Base-by-base conservation (phyloP, 1,284 basidiomycete genomes). In the Trichosporon ovoides region DNA sequence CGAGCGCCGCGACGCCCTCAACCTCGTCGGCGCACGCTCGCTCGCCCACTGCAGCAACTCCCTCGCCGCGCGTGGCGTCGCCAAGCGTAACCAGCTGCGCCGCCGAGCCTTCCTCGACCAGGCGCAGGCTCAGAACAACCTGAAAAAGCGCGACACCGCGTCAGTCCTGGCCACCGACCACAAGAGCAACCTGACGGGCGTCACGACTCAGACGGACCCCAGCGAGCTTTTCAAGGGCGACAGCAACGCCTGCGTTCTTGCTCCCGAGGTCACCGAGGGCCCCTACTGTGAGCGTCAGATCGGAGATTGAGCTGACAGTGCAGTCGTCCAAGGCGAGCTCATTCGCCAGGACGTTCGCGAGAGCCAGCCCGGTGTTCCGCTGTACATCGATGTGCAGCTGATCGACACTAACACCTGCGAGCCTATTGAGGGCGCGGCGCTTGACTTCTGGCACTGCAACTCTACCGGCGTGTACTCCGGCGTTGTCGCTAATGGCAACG, bases 341-440 rank as follows among this genome's bases (percentile, higher is more conserved):
- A 73, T 84, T 53, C 80, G 82, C 33, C 68, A 75, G 54, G 80
- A 84, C 73, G 77, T 84, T 66, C 79, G 78, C 31, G 83, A 83
- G 58, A 75, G 78, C 63, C 79, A 83, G 71, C 68, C 80, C 16
- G 83, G 83, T 53, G 70, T 84, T 7, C 70, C 76, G 33, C 77
- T 84, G 66, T 63, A 59, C 55, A 50, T 69, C 43, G 46, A 60
- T 34, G 54, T 63, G 28, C 66, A 64, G 46, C 50, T 67, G 33
- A 85, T 88, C 58, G 86, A 89, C 65, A 83, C 87, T 7, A 82
- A 85, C 64, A 87, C 86, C 1, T 89, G 87, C 76, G 76, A 84
- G 65, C 85, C 87, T 18, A 77, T 87, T 0, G 80, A 82, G 3
- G 82, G 86, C 68, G 84, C 84, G 35, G 80, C 88, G 28, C 85